Percentiles rank a stretch among this genome's conserved stretches.
These are phyloP conservation scores for Monascus ruber DNA, from an alignment of 2,329 filamentous ascomycete species.

Conservation along the genomic window DNA sequence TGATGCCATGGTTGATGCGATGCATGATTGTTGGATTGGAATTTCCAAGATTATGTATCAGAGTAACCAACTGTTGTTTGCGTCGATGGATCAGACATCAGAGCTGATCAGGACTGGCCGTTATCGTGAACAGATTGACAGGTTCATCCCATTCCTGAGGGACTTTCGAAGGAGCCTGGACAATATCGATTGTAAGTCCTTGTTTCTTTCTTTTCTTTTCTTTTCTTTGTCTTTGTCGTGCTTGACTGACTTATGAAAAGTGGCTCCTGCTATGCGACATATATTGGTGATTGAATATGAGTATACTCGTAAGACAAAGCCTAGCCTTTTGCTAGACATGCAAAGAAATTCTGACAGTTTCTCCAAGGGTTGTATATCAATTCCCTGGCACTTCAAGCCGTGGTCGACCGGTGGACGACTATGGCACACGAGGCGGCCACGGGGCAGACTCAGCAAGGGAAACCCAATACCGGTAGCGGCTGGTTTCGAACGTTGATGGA, in stretches of 20 bases:
- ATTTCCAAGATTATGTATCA: constrained; percentile 88
- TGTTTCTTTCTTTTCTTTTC: not conserved
- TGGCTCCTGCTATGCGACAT: constrained; percentile 50
- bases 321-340: no score
- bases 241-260: constrained; percentile 24
- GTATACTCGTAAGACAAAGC: constrained; percentile 57
- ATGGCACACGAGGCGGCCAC: constrained; percentile 39
- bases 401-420: constrained; percentile 82
- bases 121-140: constrained; percentile 69
- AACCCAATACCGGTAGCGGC: constrained; percentile 18
- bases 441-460: constrained; percentile 18
- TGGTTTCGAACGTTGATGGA: constrained; percentile 32
- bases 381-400: constrained; percentile 83
- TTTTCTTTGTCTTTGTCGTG: not conserved
- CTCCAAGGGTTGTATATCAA: constrained; percentile 63
- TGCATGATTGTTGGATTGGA: constrained; percentile 79
- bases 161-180: constrained; percentile 79
- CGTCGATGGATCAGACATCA: constrained; percentile 75
- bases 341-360: not conserved
- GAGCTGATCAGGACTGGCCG: constrained; percentile 76
- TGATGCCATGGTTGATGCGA: constrained; percentile 40
- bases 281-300: constrained; percentile 92
- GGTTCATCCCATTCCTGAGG: constrained; percentile 66
- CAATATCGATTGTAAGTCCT: constrained; percentile 46
- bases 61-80: constrained; percentile 80